Evolutionary conservation across 176 grass and related monocot species (phyloP).

Genomic region (Aechmea fasciata): DNA sequence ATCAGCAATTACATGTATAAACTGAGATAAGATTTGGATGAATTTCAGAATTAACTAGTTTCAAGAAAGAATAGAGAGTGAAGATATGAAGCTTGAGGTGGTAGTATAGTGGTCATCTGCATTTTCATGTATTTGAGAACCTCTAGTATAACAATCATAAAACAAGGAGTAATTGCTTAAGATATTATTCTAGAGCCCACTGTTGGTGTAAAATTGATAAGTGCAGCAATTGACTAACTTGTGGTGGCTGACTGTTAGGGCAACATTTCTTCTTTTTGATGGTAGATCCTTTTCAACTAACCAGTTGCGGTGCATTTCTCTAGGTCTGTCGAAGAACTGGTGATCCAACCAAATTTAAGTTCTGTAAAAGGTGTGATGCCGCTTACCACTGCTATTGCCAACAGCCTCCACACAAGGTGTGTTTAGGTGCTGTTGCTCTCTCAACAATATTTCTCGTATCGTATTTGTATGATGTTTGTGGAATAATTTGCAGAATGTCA

Average conservation of each 20-base stretch:
- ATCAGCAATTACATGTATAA: neutral
- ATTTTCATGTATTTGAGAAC: neutral
- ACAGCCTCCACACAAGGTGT: constrained; percentile 97
- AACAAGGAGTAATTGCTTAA: neutral
- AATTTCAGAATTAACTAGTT: neutral
- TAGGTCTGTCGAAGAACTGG: constrained; percentile 86
- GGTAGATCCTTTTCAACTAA: neutral
- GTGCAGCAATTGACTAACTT: neutral
- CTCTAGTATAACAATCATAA: neutral
- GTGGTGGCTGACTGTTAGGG: neutral
- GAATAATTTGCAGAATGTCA: constrained; percentile 64
- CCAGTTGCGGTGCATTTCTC: neutral
- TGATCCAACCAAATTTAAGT: constrained; percentile 96
- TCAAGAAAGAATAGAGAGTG: neutral
- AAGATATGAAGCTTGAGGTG: neutral
- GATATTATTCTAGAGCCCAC: neutral
- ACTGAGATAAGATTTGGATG: neutral
- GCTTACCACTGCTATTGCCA: constrained; percentile 98
- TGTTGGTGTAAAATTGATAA: neutral
- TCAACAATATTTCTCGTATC: constrained; percentile 8
- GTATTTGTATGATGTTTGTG: neutral
- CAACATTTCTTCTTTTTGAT: neutral
- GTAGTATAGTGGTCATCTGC: neutral
- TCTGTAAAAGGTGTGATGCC: constrained; percentile 96
- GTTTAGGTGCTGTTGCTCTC: neutral